Conservation (phyloP, 176 grass and related monocot genomes). For the Triticum monococcum region DNA sequence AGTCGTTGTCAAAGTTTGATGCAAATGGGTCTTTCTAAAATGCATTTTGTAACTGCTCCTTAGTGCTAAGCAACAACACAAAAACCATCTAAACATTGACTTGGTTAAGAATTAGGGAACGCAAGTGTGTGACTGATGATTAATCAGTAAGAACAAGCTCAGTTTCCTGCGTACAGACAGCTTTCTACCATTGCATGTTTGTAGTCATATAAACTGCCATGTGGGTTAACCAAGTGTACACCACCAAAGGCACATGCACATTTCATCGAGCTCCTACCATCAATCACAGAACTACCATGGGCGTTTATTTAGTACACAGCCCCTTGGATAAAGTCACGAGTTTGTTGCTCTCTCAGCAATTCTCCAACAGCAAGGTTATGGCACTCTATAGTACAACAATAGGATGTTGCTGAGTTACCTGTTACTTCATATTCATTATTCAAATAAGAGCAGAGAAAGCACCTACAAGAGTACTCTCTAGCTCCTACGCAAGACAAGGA, state of each 20-base stretch:
- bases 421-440: background rate
- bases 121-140: background rate
- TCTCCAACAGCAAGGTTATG: background rate
- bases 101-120: background rate
- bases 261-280: background rate
- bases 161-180: background rate
- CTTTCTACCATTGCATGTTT: background rate
- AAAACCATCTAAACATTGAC: background rate
- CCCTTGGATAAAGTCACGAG: background rate
- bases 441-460: background rate
- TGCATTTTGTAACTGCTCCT: background rate
- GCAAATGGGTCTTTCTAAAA: background rate
- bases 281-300: background rate
- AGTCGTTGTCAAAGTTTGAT: background rate
- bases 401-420: background rate
- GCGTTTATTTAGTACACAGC: background rate
- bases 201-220: background rate
- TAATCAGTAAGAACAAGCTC: background rate
- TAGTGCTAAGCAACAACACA: background rate
- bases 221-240: background rate
- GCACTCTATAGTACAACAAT: background rate
- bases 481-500: background rate
- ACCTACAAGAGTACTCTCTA: background rate
- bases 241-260: background rate
- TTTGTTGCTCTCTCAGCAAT: background rate